A percentile compares a stretch with the other conserved stretches of the same genome.
These are phyloP conservation scores for Citrus australasica DNA, from an alignment of 345 rosid genomes.

Conservation along the genomic window DNA sequence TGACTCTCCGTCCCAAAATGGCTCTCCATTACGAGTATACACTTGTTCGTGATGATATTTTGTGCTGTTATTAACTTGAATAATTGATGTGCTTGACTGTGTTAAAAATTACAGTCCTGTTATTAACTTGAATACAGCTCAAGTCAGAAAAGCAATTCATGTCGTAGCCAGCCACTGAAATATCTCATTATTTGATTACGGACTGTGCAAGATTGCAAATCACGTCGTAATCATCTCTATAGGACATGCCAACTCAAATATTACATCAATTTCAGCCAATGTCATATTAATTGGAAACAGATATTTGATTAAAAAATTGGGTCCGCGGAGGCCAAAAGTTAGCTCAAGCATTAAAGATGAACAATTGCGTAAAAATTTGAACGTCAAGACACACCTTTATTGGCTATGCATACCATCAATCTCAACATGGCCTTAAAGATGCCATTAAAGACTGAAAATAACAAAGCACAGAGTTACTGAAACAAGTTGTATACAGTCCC, in stretches of 20 bases:
- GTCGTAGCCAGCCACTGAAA: neutral
- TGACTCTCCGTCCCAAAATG: neutral
- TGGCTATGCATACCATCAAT: neutral
- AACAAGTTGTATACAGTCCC: neutral
- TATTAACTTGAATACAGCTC: neutral
- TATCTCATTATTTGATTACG: neutral
- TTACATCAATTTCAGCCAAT: neutral
- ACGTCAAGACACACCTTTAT: neutral
- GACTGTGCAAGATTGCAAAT: neutral
- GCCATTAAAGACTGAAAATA: neutral
- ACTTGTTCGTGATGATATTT: neutral
- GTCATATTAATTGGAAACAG: neutral
- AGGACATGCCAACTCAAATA: neutral
- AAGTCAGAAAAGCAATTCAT: neutral
- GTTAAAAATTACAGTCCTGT: neutral
- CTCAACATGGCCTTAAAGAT: neutral
- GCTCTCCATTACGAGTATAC: neutral
- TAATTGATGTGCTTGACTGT: no score
- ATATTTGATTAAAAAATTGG: neutral
- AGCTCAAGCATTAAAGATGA: neutral
- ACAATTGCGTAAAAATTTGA: neutral
- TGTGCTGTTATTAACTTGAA: neutral
- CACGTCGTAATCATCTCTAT: neutral
- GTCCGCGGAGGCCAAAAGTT: neutral
- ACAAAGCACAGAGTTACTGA: neutral